These are phyloP conservation scores for Triticum timopheevii DNA, from an alignment of 176 grass and related monocot genomes.

Conservation along the genomic window DNA sequence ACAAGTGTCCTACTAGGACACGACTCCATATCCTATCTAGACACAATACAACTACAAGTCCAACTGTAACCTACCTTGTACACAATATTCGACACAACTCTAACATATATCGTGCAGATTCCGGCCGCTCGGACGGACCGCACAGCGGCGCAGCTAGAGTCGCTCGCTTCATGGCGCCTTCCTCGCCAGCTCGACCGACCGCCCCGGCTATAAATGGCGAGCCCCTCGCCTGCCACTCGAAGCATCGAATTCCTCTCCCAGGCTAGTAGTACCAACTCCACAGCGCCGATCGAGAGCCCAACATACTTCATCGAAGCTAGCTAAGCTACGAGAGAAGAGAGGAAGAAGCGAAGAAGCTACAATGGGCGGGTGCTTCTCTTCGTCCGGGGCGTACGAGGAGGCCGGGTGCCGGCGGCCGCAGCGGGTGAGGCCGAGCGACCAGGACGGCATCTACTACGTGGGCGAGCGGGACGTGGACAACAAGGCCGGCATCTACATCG, in stretches of 20 bases:
- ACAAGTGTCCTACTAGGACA: too few species aligned
- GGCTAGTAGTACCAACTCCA: background rate
- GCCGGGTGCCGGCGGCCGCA: background rate
- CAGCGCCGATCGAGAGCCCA: background rate
- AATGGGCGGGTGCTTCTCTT: slow-evolving; percentile 55
- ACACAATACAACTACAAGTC: too few species aligned
- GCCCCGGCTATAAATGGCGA: background rate
- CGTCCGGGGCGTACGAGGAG: background rate
- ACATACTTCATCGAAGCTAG: background rate
- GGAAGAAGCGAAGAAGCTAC: background rate
- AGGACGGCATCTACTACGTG: slow-evolving; percentile 44
- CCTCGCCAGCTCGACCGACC: background rate
- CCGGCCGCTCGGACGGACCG: background rate
- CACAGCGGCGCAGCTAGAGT: background rate
- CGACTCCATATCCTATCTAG: too few species aligned
- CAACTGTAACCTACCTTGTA: too few species aligned
- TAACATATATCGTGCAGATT: background rate
- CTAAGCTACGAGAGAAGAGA: background rate
- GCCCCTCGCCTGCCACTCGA: background rate
- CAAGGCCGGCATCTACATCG: slow-evolving; percentile 30
- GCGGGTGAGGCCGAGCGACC: slow-evolving; percentile 44
- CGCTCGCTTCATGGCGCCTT: slow-evolving; percentile 7
- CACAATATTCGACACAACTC: too few species aligned
- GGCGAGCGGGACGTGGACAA: slow-evolving; percentile 39
- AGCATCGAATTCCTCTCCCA: background rate